Conservation (phyloP, 768 basidiomycete species). For the Lentinula edodes region DNA sequence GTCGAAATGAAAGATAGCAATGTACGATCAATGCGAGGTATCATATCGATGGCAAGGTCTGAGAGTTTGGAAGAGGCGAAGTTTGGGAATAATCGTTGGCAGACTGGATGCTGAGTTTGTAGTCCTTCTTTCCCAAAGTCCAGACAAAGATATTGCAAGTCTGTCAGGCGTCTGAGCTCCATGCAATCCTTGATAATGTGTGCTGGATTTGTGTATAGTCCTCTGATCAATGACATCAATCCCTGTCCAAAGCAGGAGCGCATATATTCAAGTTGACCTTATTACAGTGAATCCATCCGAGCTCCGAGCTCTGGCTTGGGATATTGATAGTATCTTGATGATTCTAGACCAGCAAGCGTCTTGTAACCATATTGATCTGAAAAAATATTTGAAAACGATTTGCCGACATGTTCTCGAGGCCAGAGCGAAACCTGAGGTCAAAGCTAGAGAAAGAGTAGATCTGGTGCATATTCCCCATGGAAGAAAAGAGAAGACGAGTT, state of each 20-base stretch:
- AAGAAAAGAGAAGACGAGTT: slow-evolving; percentile 18
- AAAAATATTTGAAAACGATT: slow-evolving; percentile 34
- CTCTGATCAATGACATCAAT: neutral
- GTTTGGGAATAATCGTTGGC: slow-evolving; percentile 15
- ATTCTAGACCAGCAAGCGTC: slow-evolving; percentile 21
- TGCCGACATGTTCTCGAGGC: slow-evolving; percentile 36
- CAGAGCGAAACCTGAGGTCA: slow-evolving; percentile 31
- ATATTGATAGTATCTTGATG: slow-evolving; percentile 18
- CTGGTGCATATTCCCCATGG: slow-evolving; percentile 12
- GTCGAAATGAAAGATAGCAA: slow-evolving; percentile 43
- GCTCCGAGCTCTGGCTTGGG: slow-evolving; percentile 6
- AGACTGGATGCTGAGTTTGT: slow-evolving; percentile 36
- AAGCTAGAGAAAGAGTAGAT: slow-evolving; percentile 20
- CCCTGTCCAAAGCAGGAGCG: slow-evolving; percentile 17
- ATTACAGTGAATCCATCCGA: slow-evolving; percentile 19
- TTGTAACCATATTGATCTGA: slow-evolving; percentile 9
- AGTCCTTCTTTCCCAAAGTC: slow-evolving; percentile 38
- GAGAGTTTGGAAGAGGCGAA: slow-evolving; percentile 32
- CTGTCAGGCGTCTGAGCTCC: slow-evolving; percentile 23
- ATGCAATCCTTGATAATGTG: slow-evolving; percentile 2
- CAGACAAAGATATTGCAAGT: slow-evolving; percentile 33
- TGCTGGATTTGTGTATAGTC: slow-evolving; percentile 16
- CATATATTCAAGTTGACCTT: slow-evolving; percentile 11
- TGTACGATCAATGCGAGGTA: slow-evolving; percentile 52
- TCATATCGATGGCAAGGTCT: slow-evolving; percentile 40